Base-by-base conservation (phyloP, 1,139 yeast species). In the Wickerhamomyces sp. region DNA sequence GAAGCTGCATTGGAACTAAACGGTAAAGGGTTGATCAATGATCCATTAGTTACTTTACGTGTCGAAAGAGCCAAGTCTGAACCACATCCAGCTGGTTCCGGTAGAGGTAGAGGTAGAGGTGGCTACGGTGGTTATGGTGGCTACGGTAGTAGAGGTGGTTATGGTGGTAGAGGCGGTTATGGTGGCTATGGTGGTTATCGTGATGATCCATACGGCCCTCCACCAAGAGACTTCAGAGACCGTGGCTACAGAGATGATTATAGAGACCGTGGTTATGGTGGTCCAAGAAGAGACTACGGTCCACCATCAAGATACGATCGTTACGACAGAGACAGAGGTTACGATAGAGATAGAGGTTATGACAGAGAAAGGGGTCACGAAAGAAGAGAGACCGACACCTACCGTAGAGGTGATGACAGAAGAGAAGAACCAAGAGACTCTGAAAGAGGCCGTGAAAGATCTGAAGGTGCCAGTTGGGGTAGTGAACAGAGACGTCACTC, bases 1-100 rank as follows among this genome's bases (percentile, higher is more conserved):
- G 80, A 76, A 48, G 69, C 68, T 35, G 85, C 86, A 12, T 55
- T 78, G 31, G 64, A 59, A 38, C 58, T 76, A 49, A 70, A 74
- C 44, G 71, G 70, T 17, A 68, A 70, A 28, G 57, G 61, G 44
- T 38, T 64, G 58, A 47, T 72, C 56, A 31, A 72, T 49, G 61
- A 60, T 66, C 40, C 54, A 45, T 46, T 56, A 47, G 42, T 59
- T 42, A 50, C 72, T 4, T 60, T 76, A 44, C 66, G 62, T n/a
- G 78, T 76, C 23, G 79, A 76, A 57, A 59, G 72, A 55, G 83
- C 84, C 16, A 68, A 71, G 51, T 72, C 75, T 12, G 78, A 70
- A 49, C 81, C 76, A 24, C 70, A 58, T 49, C 61, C 66, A 26
- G 51, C 58, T 30, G 42, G 51, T 23, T 31, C 32, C 7, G 27